Evolutionary conservation across 352 stramenopile species (phyloP), one percentile per base, ranked within the genome.

Genomic region (Phytopythium helicoides): DNA sequence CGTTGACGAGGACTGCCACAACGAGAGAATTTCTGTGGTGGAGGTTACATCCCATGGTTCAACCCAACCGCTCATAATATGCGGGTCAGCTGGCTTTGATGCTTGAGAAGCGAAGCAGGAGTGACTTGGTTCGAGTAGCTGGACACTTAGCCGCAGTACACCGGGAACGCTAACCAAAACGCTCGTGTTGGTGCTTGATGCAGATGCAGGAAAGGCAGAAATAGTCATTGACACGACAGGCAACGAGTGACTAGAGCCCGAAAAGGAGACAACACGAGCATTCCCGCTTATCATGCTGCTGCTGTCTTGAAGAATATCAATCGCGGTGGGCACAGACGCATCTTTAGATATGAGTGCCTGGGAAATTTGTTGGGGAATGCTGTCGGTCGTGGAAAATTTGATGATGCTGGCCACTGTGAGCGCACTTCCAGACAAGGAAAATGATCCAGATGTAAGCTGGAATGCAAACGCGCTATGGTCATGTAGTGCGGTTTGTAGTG

Each of bases 51-150:
- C 54, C 74, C 74, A 88, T 3, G 58, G 18, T 25, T 79, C 71
- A 35, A 81, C 60, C 77, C 74, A 88, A 0, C 74, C 77, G 46
- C 67, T 77, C 16, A 86, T 51, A 21, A 61, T 35, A 14, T 76
- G 45, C 0, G 66, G 50, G 19, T 84, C 62, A 0, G 64, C 21
- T 15, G 59, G 53, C 3, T 67, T 45, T 0, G 39, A 40, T 1
- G 35, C 46, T 0, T 54, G 37, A 8, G 59, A 47, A 1, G 52
- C 48, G 34, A 58, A 68, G 19, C 76, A 87, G 15, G 76, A 74
- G 5, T 21, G 25, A 6, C 65, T 64, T 15, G 76, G 72, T 14
- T 77, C 62, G 2, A 46, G 19, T 10, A 86, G 8, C 19, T 35
- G 21, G 6, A 83, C 49, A 1, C 8, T 54, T 18, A 86, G 33